A percentile compares a stretch with the other conserved stretches of the same genome.
Conservation (phyloP, 2,329 filamentous ascomycete species). For the Metarhizium humberi region DNA sequence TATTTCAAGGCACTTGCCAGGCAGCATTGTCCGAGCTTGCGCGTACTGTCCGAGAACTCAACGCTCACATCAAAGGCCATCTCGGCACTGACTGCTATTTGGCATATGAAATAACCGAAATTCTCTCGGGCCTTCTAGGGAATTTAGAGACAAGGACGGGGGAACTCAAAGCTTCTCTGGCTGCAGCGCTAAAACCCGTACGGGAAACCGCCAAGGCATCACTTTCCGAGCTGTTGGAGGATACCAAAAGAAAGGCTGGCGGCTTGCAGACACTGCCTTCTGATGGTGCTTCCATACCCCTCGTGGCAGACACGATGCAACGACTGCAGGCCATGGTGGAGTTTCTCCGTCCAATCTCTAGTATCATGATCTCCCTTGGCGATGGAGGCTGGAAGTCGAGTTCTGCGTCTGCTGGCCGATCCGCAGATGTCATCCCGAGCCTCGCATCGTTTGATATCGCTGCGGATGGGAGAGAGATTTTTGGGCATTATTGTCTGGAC, state of each 20-base stretch:
- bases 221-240: constrained; percentile 72
- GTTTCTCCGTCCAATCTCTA: constrained; percentile 77
- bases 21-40: constrained; percentile 71
- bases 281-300: constrained; percentile 68
- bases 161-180: constrained; percentile 73
- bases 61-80: constrained; percentile 79
- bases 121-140: constrained; percentile 70
- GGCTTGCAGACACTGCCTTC: constrained; percentile 58
- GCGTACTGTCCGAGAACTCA: constrained; percentile 79
- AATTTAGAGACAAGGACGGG: constrained; percentile 75
- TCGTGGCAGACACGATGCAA: constrained; percentile 78
- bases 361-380: constrained; percentile 83
- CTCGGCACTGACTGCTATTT: constrained; percentile 87
- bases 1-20: constrained; percentile 73
- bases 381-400: constrained; percentile 78
- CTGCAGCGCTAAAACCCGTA: constrained; percentile 79
- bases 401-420: constrained; percentile 39
- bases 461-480: constrained; percentile 78
- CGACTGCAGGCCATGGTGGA: constrained; percentile 79
- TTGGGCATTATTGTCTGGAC: constrained; percentile 83
- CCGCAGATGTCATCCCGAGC: constrained; percentile 57
- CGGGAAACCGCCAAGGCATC: constrained; percentile 87
- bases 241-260: constrained; percentile 63
- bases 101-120: constrained; percentile 89
- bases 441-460: constrained; percentile 77